Evolutionary conservation across 306 rosid genomes (phyloP).

Genomic region (Medicago truncatula): DNA sequence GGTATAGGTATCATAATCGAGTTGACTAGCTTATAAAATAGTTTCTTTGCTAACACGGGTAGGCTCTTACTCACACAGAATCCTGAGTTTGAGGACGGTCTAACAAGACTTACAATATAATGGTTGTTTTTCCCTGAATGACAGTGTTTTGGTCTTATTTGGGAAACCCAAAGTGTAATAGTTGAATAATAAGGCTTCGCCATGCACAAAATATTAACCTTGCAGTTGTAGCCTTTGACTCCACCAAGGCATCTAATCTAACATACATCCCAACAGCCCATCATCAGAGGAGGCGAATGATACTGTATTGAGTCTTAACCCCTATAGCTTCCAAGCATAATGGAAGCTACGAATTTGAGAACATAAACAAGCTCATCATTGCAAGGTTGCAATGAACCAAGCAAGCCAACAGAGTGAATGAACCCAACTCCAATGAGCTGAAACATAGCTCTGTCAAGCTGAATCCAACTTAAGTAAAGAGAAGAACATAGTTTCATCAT

Average conservation of each 20-base stretch:
- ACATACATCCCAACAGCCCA: slow-evolving; percentile 7
- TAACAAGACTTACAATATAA: not conserved
- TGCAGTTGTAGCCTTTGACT: not conserved
- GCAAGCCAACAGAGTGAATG: slow-evolving; percentile 1
- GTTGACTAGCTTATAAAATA: not conserved
- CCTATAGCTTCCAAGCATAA: not conserved
- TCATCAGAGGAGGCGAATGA: not conserved
- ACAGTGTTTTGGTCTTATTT: not conserved
- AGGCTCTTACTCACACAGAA: not conserved
- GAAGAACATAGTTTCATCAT: not conserved
- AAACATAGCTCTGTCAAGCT: slow-evolving; percentile 1
- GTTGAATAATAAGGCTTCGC: not conserved
- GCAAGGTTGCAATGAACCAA: not conserved
- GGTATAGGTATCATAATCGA: not conserved
- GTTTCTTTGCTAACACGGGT: not conserved
- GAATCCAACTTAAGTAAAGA: not conserved
- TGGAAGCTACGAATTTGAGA: not conserved
- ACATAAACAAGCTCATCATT: not conserved
- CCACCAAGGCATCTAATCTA: slow-evolving; percentile 1
- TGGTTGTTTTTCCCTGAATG: not conserved
- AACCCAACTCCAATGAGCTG: not conserved
- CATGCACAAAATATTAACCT: not conserved
- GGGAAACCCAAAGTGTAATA: not conserved
- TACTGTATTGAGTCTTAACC: not conserved
- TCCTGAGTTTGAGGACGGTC: not conserved